Conservation (phyloP, 208 protist genomes). For the Crithidia bombi region DNA sequence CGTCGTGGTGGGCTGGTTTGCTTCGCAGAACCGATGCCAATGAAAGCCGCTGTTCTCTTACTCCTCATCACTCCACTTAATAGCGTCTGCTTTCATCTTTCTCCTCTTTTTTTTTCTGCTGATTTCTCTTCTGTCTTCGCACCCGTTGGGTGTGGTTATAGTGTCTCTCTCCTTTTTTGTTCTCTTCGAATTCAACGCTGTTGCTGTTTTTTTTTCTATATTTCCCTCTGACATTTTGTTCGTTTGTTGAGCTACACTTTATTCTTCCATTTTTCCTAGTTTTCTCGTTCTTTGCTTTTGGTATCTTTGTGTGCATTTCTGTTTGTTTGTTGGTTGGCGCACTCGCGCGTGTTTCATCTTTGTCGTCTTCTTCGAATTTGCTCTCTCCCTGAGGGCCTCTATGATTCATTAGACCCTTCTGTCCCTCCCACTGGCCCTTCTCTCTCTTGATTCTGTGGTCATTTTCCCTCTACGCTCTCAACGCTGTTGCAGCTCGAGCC, state of each 20-base stretch:
- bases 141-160: not conserved
- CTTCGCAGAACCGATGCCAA: no score
- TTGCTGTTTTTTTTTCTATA: slow-evolving; percentile 4
- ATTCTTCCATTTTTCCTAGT: not conserved
- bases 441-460: no score
- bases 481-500: no score
- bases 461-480: no score
- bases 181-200: not conserved
- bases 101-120: not conserved
- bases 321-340: no score
- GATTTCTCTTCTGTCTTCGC: not conserved
- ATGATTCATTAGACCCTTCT: not conserved
- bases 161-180: not conserved
- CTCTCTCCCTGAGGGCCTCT: not conserved
- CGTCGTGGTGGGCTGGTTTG: no score
- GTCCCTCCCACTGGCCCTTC: no score
- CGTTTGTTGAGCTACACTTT: not conserved
- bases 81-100: no score
- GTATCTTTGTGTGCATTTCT: not conserved
- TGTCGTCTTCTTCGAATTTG: not conserved
- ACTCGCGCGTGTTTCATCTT: slow-evolving; percentile 1
- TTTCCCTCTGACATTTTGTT: not conserved
- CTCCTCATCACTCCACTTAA: no score
- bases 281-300: not conserved
- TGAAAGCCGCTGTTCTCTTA: no score